Evolutionary conservation across 305 asterid species (phyloP), one percentile per base, ranked within the genome.

Genomic region (Plantago lanceolata): DNA sequence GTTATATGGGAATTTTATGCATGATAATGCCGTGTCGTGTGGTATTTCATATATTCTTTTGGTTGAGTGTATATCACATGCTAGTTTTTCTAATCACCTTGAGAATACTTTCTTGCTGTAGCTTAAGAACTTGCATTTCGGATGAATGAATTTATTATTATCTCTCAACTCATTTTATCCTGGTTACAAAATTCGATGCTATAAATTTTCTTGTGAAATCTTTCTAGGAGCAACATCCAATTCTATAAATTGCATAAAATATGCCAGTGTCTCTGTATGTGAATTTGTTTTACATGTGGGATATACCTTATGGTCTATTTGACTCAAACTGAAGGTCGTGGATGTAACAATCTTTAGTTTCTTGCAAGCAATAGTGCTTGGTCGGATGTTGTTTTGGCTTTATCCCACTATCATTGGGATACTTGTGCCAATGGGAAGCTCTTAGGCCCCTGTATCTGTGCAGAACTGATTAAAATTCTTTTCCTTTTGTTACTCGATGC

Each of bases 221-320:
- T 33, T 13, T 31, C 24, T 49, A 1, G 37, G 35, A 43, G 6
- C 24, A 57, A 18, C 8, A 55, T 19, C 28, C 62, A 9, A 18
- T 53, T 54, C 24, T 7, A 19, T 57, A 69, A 20, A 19, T 61
- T 45, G 50, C 26, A 51, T 17, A 16, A 19, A 20, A 21, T 40
- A 56, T 35, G 55, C 52, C 52, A 59, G 16, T 59, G 65, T 48
- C 37, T n/a, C 31, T 44, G 58, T 44, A 19, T 57, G 33, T 61
- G 52, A 8, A 12, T 31, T 48, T 28, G 58, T 31, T 17, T 8
- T 50, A 37, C 19, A 53, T 68, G 12, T n/a, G 51, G 57, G 21
- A 26, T 53, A 21, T 54, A 7, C 50, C 40, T 31, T 19, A 29
- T 68, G 21, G 48, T 56, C 62, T 44, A 52, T 65, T 24, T 26